Evolutionary conservation across 305 asterid species (phyloP).

Genomic region (Ilex paraguariensis): DNA sequence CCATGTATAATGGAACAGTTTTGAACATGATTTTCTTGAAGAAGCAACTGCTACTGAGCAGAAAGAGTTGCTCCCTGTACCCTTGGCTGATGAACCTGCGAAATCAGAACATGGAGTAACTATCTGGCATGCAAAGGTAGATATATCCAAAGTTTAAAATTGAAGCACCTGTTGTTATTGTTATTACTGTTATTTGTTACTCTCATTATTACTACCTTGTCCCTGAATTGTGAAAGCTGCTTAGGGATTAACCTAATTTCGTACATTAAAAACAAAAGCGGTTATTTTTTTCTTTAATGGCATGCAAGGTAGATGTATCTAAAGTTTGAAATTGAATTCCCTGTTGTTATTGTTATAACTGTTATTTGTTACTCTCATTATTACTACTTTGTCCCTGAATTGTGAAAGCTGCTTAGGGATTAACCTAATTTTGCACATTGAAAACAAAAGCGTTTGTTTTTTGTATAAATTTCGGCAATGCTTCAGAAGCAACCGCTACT

Average conservation of each 20-base stretch:
- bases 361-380: no score
- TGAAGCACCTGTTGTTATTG: no score
- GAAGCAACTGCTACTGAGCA: conserved; percentile 35
- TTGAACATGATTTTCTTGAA: conserved; percentile 87
- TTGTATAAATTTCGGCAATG: no score
- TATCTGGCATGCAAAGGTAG: conserved; percentile 95
- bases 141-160: neutral
- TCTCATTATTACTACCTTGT: no score
- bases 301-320: conserved; percentile 67
- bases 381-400: no score
- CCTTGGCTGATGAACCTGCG: conserved; percentile 30
- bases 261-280: no score
- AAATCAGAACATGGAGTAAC: conserved; percentile 38
- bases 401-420: neutral
- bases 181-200: no score
- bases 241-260: neutral
- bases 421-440: neutral
- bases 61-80: conserved; percentile 34
- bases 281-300: conserved; percentile 32
- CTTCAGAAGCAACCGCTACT: no score
- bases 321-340: no score
- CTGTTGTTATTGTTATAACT: no score
- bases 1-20: conserved; percentile 48
- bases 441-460: no score
- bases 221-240: no score